These are phyloP conservation scores for Microbotryum silenes-acaulis DNA, from an alignment of 1,284 basidiomycete species.

Conservation along the genomic window DNA sequence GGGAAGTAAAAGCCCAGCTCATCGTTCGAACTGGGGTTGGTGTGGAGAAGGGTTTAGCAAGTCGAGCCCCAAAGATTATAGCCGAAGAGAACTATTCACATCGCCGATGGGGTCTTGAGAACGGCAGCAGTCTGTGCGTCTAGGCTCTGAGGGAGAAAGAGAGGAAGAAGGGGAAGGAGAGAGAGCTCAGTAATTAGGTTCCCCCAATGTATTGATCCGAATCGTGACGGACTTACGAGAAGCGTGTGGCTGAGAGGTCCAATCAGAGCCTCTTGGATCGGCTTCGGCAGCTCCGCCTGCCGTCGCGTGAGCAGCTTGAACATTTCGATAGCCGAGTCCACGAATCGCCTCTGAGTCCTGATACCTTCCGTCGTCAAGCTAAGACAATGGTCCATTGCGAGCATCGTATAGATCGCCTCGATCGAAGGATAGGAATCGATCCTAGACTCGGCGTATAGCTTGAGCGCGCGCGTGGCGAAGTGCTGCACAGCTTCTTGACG, in stretches of 20 bases:
- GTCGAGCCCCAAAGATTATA: not conserved
- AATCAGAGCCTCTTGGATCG: not conserved
- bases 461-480: conserved; percentile 5
- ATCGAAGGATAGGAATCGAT: conserved; percentile 11
- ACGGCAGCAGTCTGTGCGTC: conserved; percentile 14
- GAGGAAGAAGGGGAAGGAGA: too few relatives aligned
- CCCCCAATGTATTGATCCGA: not conserved
- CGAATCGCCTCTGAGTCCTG: not conserved
- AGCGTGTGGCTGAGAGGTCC: conserved; percentile 10
- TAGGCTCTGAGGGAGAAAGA: conserved; percentile 1
- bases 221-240: conserved; percentile 5
- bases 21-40: conserved; percentile 3
- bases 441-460: conserved; percentile 11
- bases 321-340: not conserved
- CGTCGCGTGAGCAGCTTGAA: conserved; percentile 7
- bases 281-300: not conserved
- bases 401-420: conserved; percentile 10
- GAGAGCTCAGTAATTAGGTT: not conserved
- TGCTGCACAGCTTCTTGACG: conserved; percentile 7
- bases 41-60: not conserved
- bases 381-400: conserved; percentile 10
- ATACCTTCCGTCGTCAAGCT: conserved; percentile 4
- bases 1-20: conserved; percentile 10
- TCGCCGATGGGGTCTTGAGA: not conserved
- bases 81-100: not conserved